Percentiles rank a stretch among this genome's conserved stretches.
Conservation (phyloP, 768 basidiomycete species). For the Kwoniella bestiolae region DNA sequence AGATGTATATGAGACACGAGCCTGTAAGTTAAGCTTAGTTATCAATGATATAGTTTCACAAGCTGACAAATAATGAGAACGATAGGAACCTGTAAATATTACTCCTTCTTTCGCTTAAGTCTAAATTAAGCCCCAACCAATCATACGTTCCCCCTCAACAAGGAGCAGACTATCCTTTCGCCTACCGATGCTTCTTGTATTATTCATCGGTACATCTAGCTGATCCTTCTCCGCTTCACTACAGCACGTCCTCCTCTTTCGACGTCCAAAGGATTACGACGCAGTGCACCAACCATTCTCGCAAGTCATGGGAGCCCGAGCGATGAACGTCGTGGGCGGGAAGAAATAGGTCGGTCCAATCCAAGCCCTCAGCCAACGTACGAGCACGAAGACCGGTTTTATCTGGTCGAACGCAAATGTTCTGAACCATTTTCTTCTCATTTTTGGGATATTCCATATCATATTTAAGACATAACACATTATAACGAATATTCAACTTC, state of each 20-base stretch:
- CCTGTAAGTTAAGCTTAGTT: constrained; percentile 39
- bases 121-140: too few relatives aligned
- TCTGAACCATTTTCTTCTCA: too few relatives aligned
- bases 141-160: neutral
- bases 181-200: constrained; percentile 1
- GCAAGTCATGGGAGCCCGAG: constrained; percentile 25
- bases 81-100: constrained; percentile 47
- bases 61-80: constrained; percentile 12
- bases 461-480: neutral
- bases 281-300: constrained; percentile 36
- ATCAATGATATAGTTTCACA: neutral
- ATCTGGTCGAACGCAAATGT: neutral
- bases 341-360: constrained; percentile 12
- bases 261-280: constrained; percentile 63
- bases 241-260: constrained; percentile 91
- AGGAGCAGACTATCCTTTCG: too few relatives aligned
- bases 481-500: too few relatives aligned
- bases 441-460: neutral
- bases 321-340: constrained; percentile 30
- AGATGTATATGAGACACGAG: constrained; percentile 55
- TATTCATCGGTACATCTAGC: neutral
- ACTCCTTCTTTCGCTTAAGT: too few relatives aligned
- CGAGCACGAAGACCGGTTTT: too few relatives aligned
- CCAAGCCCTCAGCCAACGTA: too few relatives aligned
- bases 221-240: constrained; percentile 48